Conservation (phyloP, 768 basidiomycete species). For the Chalciporus chontae region DNA sequence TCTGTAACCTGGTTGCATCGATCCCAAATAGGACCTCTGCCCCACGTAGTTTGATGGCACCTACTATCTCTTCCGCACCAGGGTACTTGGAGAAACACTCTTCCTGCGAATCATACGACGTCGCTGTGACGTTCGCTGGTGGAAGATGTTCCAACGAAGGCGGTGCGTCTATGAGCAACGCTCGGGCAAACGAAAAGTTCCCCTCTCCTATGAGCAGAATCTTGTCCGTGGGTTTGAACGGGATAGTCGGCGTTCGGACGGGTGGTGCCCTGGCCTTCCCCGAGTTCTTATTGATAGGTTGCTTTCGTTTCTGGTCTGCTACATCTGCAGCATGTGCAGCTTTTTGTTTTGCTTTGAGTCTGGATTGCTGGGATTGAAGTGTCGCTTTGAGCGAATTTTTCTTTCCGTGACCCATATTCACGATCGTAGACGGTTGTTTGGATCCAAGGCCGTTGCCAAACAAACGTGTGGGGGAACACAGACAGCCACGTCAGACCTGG, state of each 20-base stretch:
- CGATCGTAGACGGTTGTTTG: conserved; percentile 25
- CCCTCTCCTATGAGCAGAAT: conserved; percentile 89
- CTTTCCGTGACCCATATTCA: conserved; percentile 44
- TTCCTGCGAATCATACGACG: conserved; percentile 77
- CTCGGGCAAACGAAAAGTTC: conserved; percentile 88
- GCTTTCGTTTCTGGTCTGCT: conserved; percentile 42
- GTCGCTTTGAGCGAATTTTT: conserved; percentile 58
- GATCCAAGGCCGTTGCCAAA: conserved; percentile 27
- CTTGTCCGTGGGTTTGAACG: conserved; percentile 60
- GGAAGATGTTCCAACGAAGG: conserved; percentile 49
- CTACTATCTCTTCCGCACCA: conserved; percentile 59
- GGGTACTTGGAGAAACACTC: conserved; percentile 83
- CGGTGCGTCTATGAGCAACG: conserved; percentile 54
- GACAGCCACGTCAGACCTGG: conserved; percentile 16
- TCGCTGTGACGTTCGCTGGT: conserved; percentile 72
- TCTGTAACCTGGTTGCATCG: conserved; percentile 80
- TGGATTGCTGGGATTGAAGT: conserved; percentile 65
- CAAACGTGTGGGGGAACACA: conserved; percentile 12
- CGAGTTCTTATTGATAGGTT: conserved; percentile 15
- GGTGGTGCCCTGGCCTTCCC: conserved; percentile 35
- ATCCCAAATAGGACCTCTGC: conserved; percentile 74
- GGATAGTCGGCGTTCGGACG: conserved; percentile 48
- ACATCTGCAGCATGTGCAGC: conserved; percentile 46
- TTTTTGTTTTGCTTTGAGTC: conserved; percentile 61
- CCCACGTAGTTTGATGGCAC: conserved; percentile 51